Conservation (phyloP, 2,329 filamentous ascomycete species). For the Tolypocladium endophyticum region DNA sequence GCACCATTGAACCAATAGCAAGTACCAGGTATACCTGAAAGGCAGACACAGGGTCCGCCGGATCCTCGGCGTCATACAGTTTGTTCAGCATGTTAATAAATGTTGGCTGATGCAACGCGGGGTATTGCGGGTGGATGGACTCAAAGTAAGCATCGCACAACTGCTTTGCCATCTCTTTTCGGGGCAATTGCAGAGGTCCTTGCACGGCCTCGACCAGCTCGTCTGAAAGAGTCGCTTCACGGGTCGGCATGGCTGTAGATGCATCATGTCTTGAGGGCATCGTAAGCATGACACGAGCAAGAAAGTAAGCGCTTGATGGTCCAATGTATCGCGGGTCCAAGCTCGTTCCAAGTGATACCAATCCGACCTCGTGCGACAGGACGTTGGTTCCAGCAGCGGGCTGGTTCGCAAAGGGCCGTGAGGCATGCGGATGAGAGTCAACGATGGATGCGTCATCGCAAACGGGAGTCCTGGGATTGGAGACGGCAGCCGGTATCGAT, state of each 20-base stretch:
- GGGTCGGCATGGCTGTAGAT: neutral
- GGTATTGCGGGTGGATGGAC: slow-evolving; percentile 35
- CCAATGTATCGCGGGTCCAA: slow-evolving; percentile 41
- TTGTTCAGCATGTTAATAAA: slow-evolving; percentile 27
- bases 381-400: slow-evolving; percentile 6
- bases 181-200: slow-evolving; percentile 20
- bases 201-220: slow-evolving; percentile 20
- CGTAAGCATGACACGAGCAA: slow-evolving; percentile 36
- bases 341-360: slow-evolving; percentile 37
- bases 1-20: slow-evolving; percentile 21
- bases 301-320: slow-evolving; percentile 43
- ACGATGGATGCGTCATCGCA: neutral
- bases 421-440: slow-evolving; percentile 4
- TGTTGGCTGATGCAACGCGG: slow-evolving; percentile 34
- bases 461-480: slow-evolving; percentile 1
- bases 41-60: slow-evolving; percentile 16
- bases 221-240: neutral
- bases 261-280: neutral
- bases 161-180: slow-evolving; percentile 23
- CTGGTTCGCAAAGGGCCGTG: neutral
- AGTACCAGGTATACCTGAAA: slow-evolving; percentile 45
- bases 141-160: slow-evolving; percentile 37
- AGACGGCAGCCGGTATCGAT: neutral
- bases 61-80: slow-evolving; percentile 19
- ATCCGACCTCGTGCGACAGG: slow-evolving; percentile 39